These are phyloP conservation scores for Kurtzmaniella quercitrusa DNA, from an alignment of 1,139 yeast genomes.

Conservation along the genomic window DNA sequence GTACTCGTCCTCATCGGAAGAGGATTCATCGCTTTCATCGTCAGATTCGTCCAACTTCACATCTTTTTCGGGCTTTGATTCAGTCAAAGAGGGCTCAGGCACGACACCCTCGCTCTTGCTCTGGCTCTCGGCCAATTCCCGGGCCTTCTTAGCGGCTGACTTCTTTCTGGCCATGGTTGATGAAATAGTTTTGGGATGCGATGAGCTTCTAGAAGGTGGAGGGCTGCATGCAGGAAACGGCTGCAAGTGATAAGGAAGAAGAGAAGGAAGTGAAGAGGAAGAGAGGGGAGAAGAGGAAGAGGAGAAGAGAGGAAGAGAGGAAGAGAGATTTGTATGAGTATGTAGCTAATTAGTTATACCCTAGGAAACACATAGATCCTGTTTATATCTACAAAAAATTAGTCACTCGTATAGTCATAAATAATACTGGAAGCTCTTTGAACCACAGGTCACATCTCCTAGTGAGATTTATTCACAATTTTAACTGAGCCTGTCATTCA, in stretches of 20 bases:
- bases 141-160: slow-evolving; percentile 78
- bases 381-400: no score
- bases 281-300: neutral
- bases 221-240: neutral
- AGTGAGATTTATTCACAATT: no score
- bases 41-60: slow-evolving; percentile 15
- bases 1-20: slow-evolving; percentile 79
- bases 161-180: slow-evolving; percentile 79
- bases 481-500: no score
- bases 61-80: slow-evolving; percentile 16
- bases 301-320: no score
- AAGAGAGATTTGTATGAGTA: no score
- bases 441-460: no score
- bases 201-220: no score
- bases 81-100: slow-evolving; percentile 3
- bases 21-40: slow-evolving; percentile 23
- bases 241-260: neutral
- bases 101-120: neutral
- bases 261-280: neutral
- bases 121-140: slow-evolving; percentile 39
- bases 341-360: no score
- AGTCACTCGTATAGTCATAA: no score
- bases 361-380: no score
- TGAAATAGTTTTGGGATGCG: slow-evolving; percentile 1
- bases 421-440: no score